Evolutionary conservation across 139 green algal species (phyloP).

Genomic region (Nannochloris sp.): DNA sequence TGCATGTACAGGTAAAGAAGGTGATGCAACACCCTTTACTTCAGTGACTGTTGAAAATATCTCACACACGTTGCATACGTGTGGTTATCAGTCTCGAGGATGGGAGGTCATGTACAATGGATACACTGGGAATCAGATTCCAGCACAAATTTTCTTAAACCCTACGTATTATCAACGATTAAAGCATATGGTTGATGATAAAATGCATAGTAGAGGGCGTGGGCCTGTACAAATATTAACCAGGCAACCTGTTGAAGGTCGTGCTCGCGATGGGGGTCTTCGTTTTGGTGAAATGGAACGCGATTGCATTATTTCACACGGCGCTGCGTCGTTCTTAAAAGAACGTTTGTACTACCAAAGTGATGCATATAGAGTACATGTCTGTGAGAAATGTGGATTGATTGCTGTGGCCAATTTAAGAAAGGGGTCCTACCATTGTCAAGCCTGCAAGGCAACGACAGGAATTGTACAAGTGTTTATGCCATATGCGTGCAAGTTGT

Average conservation of each 20-base stretch:
- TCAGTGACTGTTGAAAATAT: conserved; percentile 95
- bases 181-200: conserved; percentile 99
- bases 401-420: conserved; percentile 80
- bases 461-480: conserved; percentile 71
- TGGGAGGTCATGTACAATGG: conserved; percentile 97
- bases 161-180: conserved; percentile 99
- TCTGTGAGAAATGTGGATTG: conserved; percentile 76
- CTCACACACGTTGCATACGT: conserved; percentile 72
- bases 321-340: conserved; percentile 74
- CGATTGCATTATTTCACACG: conserved; percentile 95
- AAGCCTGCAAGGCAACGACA: conserved; percentile 42
- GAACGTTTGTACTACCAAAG: conserved; percentile 83
- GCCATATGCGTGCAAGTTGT: conserved; percentile 91
- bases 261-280: conserved; percentile 90
- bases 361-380: conserved; percentile 82
- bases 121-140: conserved; percentile 74
- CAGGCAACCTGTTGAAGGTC: conserved; percentile 92
- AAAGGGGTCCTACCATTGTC: conserved; percentile 76
- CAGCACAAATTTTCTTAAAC: conserved; percentile 85
- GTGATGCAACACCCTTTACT: conserved; percentile 98
- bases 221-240: conserved; percentile 87
- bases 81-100: conserved; percentile 75
- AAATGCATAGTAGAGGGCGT: conserved; percentile 86
- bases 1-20: conserved; percentile 76
- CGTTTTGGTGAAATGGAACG: conserved; percentile 98